Evolutionary conservation across 352 stramenopile genomes (phyloP).

Genomic region (Pythium phragmitis): DNA sequence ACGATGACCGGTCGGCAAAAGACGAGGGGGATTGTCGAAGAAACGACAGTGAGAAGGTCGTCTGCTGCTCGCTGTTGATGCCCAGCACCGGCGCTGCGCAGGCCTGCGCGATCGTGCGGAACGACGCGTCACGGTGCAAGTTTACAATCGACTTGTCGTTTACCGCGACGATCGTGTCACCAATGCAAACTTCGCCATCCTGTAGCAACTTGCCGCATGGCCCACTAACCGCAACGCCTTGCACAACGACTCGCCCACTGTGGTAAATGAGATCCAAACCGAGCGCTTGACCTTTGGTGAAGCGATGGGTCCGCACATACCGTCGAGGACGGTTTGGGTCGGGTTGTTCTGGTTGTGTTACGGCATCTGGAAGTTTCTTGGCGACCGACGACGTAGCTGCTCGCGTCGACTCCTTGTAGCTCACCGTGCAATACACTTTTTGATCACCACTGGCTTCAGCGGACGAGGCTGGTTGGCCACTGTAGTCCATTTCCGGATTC

Average conservation of each 20-base stretch:
- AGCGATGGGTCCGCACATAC: slow-evolving; percentile 64
- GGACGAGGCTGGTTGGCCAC: background rate
- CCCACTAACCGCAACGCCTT: slow-evolving; percentile 69
- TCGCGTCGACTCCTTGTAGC: slow-evolving; percentile 72
- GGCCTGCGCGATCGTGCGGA: slow-evolving; percentile 71
- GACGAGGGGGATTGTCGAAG: slow-evolving; percentile 50
- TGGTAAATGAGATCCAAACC: slow-evolving; percentile 83
- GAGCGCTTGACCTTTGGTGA: slow-evolving; percentile 51
- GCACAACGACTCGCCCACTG: slow-evolving; percentile 70
- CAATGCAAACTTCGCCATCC: slow-evolving; percentile 69
- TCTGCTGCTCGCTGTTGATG: slow-evolving; percentile 3
- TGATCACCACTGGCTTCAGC: slow-evolving; percentile 28
- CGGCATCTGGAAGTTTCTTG: slow-evolving; percentile 8
- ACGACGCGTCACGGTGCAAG: slow-evolving; percentile 74
- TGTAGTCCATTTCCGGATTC: slow-evolving; percentile 7
- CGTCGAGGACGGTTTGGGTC: slow-evolving; percentile 31
- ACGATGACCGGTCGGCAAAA: slow-evolving; percentile 14
- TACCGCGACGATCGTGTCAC: slow-evolving; percentile 75
- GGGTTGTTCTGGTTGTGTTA: background rate
- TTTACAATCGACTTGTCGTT: slow-evolving; percentile 83
- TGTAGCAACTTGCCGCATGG: slow-evolving; percentile 58
- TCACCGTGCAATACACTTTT: slow-evolving; percentile 85
- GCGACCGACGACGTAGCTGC: slow-evolving; percentile 63
- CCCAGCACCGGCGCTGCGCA: slow-evolving; percentile 26
- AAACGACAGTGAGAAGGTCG: slow-evolving; percentile 69